Conservation (phyloP, 2,329 filamentous ascomycete genomes). For the Alternaria burnsii region DNA sequence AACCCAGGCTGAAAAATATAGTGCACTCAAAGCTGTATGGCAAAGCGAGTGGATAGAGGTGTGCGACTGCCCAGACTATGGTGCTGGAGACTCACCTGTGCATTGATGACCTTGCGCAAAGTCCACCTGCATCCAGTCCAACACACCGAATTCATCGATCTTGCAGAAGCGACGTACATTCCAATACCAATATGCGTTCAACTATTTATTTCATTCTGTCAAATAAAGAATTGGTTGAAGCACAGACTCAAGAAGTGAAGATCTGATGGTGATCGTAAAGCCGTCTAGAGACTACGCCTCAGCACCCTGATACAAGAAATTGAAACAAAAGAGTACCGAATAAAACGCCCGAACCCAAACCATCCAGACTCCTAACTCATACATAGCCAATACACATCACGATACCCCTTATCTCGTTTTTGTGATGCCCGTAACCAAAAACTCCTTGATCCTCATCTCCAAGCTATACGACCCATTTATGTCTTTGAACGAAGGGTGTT, state of each 20-base stretch:
- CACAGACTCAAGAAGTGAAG: neutral
- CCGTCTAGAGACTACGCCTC: neutral
- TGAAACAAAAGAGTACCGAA: neutral
- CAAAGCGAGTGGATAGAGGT: too few species aligned
- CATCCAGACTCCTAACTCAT: neutral
- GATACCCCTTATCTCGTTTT: neutral
- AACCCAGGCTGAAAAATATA: too few species aligned
- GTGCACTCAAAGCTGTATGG: too few species aligned
- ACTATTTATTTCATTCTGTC: too few species aligned
- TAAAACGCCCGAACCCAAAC: neutral
- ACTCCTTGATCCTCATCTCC: neutral
- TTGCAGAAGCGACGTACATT: neutral
- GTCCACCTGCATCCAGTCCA: too few species aligned
- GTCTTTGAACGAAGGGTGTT: neutral
- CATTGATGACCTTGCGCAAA: too few species aligned
- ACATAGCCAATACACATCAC: neutral
- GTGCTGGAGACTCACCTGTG: too few species aligned
- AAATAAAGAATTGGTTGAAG: too few species aligned
- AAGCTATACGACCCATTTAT: neutral
- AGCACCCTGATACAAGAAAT: neutral
- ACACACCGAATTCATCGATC: too few species aligned
- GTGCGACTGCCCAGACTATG: too few species aligned
- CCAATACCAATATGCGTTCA: neutral
- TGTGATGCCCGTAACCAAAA: neutral
- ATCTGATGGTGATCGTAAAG: neutral